These are phyloP conservation scores for Cylindrotheca fusiformis DNA, from an alignment of 108 stramenopile genomes.

Conservation along the genomic window DNA sequence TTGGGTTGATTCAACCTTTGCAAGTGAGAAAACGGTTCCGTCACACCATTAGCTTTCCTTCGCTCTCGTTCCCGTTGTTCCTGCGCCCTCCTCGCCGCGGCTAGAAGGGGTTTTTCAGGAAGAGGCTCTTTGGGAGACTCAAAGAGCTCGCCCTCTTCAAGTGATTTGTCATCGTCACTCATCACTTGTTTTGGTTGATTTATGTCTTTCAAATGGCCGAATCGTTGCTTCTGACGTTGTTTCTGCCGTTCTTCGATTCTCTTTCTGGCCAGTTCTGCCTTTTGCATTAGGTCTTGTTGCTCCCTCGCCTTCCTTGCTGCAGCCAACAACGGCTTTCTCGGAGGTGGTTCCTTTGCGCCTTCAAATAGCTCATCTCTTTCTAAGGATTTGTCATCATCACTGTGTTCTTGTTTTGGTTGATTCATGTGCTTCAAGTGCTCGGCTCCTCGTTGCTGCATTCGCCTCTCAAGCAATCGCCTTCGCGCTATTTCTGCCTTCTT, in stretches of 20 bases:
- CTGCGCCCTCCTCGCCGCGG: constrained; percentile 9
- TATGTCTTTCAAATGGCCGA: background rate
- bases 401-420: constrained; percentile 2
- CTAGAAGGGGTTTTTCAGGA: constrained; percentile 1
- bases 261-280: background rate
- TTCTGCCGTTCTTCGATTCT: too few species aligned
- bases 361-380: constrained; percentile 9
- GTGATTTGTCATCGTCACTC: background rate
- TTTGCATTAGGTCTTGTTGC: background rate
- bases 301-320: constrained; percentile 10
- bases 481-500: background rate
- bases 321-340: constrained; percentile 3
- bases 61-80: background rate
- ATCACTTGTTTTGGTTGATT: constrained; percentile 11
- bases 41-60: background rate
- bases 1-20: constrained; percentile 12
- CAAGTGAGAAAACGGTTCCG: too few species aligned
- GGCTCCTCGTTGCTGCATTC: background rate
- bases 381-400: constrained; percentile 2
- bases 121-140: constrained; percentile 11
- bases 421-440: too few species aligned
- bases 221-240: too few species aligned
- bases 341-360: constrained; percentile 5
- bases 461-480: background rate
- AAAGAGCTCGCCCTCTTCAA: constrained; percentile 6